Percentiles rank a stretch among this genome's conserved stretches.
phyloP scores from a whole-genome alignment of 345 rosid species.

The Pugionium cornutum region DNA sequence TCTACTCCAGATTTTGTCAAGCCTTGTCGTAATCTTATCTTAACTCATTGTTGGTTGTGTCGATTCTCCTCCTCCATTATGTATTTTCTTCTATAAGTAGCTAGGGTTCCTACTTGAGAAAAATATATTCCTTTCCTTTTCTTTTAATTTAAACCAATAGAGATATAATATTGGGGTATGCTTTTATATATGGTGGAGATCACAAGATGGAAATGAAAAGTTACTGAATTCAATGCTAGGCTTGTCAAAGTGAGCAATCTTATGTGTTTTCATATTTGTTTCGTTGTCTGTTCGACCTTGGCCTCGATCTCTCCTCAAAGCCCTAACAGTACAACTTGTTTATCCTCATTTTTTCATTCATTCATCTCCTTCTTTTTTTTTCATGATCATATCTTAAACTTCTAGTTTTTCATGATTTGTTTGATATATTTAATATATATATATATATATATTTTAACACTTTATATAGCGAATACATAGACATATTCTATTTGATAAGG shows the following conservation, averaged over 20 bases:
- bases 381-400: too few species aligned
- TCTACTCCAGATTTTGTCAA: constrained; percentile 34
- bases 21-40: constrained; percentile 13
- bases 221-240: constrained; percentile 38
- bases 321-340: constrained; percentile 9
- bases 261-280: constrained; percentile 41
- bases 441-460: too few species aligned
- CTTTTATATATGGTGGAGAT: constrained; percentile 8
- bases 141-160: not conserved
- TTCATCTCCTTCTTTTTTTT: too few species aligned
- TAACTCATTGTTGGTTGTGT: constrained; percentile 29
- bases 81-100: constrained; percentile 30
- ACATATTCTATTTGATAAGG: too few species aligned
- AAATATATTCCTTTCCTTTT: not conserved
- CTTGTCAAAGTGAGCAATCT: constrained; percentile 44
- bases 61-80: constrained; percentile 36
- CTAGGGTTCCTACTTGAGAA: constrained; percentile 31
- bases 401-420: too few species aligned
- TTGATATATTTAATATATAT: too few species aligned
- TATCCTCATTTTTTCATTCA: not conserved
- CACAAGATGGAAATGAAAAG: constrained; percentile 29
- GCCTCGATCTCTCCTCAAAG: constrained; percentile 24
- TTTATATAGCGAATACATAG: too few species aligned
- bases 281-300: constrained; percentile 51
- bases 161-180: not conserved